Conservation (phyloP, 257 asterid species). For the Nicotiana noctiflora region DNA sequence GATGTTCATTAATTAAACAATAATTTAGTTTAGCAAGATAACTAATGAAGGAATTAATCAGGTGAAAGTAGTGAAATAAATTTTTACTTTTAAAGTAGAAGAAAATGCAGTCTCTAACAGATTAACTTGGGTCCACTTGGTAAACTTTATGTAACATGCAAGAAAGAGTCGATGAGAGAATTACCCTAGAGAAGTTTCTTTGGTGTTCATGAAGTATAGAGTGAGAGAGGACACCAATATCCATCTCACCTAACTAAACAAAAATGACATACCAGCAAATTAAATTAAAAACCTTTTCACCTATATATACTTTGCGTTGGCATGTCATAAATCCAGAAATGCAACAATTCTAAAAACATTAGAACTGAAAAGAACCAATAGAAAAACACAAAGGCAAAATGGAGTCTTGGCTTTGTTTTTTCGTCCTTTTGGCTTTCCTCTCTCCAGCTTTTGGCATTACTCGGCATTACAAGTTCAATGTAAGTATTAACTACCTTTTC, state of each 20-base stretch:
- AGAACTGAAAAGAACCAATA: constrained; percentile 9
- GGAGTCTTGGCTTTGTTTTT: constrained; percentile 34
- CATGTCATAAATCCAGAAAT: constrained; percentile 23
- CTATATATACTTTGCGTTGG: constrained; percentile 49
- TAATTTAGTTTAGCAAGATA: not conserved
- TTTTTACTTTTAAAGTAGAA: not conserved
- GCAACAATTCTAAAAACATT: constrained; percentile 29
- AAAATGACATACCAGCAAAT: constrained; percentile 55
- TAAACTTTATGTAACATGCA: constrained; percentile 27
- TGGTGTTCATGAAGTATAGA: constrained; percentile 18
- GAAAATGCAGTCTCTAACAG: not conserved
- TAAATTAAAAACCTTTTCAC: not conserved
- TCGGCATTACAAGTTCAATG: constrained; percentile 80
- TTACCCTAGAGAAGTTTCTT: constrained; percentile 12
- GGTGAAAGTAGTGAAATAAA: not conserved
- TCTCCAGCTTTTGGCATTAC: constrained; percentile 38
- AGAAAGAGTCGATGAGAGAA: constrained; percentile 15
- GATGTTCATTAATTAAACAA: not conserved
- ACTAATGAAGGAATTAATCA: not conserved
- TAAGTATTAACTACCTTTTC: constrained; percentile 24
- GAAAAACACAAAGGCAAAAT: constrained; percentile 14
- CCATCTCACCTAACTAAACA: constrained; percentile 54
- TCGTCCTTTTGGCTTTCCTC: constrained; percentile 34
- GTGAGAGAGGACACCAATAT: not conserved
- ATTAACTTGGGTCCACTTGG: not conserved